A percentile compares a stretch with the other conserved stretches of the same genome.
Evolutionary conservation across 1,139 yeast genomes (phyloP).

Genomic region (Candida labiduridarum): DNA sequence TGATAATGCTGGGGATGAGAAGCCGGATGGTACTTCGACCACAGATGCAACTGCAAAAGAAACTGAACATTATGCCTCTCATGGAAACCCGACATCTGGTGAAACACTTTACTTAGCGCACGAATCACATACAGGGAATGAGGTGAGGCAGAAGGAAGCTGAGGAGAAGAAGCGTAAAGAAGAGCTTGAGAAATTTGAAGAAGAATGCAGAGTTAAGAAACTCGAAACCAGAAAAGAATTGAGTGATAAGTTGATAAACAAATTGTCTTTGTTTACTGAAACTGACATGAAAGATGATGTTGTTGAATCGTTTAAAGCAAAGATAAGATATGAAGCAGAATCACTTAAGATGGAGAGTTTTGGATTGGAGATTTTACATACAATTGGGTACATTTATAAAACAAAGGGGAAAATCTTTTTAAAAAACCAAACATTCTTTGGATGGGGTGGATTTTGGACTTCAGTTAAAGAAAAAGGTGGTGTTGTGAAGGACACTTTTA

Average conservation of each 20-base stretch:
- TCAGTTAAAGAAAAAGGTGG: conserved; percentile 86
- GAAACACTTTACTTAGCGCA: conserved; percentile 12
- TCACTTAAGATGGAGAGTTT: conserved; percentile 90
- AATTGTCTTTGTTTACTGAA: conserved; percentile 79
- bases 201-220: conserved; percentile 71
- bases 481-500: conserved; percentile 81
- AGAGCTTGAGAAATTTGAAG: conserved; percentile 76
- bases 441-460: conserved; percentile 84
- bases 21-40: not conserved
- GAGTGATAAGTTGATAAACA: conserved; percentile 62
- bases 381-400: conserved; percentile 78
- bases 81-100: not conserved
- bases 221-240: conserved; percentile 72
- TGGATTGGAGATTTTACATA: conserved; percentile 86
- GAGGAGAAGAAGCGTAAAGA: conserved; percentile 53
- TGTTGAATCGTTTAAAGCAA: conserved; percentile 65
- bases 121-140: conserved; percentile 19
- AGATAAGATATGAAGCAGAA: conserved; percentile 82
- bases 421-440: conserved; percentile 70
- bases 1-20: not conserved
- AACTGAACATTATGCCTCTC: not conserved
- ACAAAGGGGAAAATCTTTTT: conserved; percentile 64
- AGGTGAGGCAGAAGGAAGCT: conserved; percentile 36
- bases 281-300: conserved; percentile 75
- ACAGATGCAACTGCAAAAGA: not conserved